These are phyloP conservation scores for Mucor circinelloides DNA, from an alignment of 371 early-diverging fungal genomes.

Conservation along the genomic window DNA sequence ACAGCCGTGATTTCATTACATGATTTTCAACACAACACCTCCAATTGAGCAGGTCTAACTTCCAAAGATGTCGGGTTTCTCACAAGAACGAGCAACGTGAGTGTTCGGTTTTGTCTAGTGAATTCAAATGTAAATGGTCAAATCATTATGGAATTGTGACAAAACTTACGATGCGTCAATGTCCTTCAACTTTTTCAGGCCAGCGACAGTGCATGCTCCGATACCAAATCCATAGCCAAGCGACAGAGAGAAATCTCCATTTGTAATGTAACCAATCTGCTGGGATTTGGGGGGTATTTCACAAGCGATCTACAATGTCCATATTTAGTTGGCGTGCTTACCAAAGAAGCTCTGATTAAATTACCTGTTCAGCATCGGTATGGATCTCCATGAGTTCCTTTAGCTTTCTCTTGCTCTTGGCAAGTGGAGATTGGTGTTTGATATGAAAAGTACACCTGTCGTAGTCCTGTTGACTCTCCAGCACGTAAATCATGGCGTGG, in stretches of 20 bases:
- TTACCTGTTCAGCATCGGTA: conserved; percentile 9
- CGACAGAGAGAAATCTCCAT: conserved; percentile 69
- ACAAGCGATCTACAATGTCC: background rate
- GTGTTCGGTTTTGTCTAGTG: conserved; percentile 40
- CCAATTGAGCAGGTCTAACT: conserved; percentile 53
- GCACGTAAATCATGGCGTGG: conserved; percentile 56
- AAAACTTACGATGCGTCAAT: conserved; percentile 36
- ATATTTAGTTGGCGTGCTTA: background rate
- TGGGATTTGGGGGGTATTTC: conserved; percentile 21
- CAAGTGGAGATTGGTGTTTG: background rate
- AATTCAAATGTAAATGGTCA: background rate
- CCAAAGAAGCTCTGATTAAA: background rate
- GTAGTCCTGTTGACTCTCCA: conserved; percentile 32
- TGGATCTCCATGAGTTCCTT: conserved; percentile 10
- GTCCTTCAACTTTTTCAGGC: conserved; percentile 31
- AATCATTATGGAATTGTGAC: background rate
- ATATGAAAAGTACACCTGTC: conserved; percentile 13
- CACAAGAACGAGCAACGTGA: conserved; percentile 53
- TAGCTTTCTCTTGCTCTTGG: conserved; percentile 11
- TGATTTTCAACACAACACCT: conserved; percentile 3
- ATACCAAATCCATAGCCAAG: conserved; percentile 68
- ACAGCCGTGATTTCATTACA: background rate
- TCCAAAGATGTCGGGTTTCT: conserved; percentile 49
- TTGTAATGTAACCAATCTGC: conserved; percentile 74
- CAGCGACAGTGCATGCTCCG: conserved; percentile 55